Base-by-base conservation (phyloP, 108 stramenopile species). In the Conticribra weissflogii region DNA sequence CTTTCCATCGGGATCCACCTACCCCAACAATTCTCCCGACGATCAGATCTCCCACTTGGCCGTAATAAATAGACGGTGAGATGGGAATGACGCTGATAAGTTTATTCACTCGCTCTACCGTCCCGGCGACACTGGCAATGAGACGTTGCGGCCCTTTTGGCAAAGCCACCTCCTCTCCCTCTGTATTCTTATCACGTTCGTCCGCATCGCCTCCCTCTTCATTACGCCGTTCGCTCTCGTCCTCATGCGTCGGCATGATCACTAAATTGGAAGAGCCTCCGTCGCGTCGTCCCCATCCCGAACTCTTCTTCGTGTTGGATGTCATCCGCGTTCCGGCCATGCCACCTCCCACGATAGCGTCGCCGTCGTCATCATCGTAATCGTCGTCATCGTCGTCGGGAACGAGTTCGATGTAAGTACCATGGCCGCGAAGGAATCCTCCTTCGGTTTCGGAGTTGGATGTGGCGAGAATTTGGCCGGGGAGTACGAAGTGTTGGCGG, bases 31-130 rank as follows among this genome's bases (percentile, higher is more conserved):
- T 84, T n/a, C 96, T 78, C 5, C 99, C 99, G 2, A 99, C 89
- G n/a, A 99, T 89, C 18, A 98, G 68, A 82, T 99, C 99, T 0
- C 99, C 99, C 12, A 97, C 95, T 53, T 97, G 91, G 18, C 96
- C 97, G 41, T 67, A 60, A 66, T 96, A 94, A 22, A 82, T 54
- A 9, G 73, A 63, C 9, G 81, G 71, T 17, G 81, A 79, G 32
- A 87, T 66, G 15, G 96, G 94, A 51, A 90, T 82, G n/a, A 99
- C 98, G n/a, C 89, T 88, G 52, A 98, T 86, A 2, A 99, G 88
- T 64, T 95, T 94, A 81, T 99, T 98, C 56, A 98, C 97, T 23
- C 98, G 86, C 58, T 97, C 88, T 9, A 99, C 89, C 2, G 81
- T 83, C 0, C 98, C 98, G 14, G 92, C 88, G 16, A 96, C 89